Conservation (phyloP, 2,329 filamentous ascomycete species). For the Xylariaceae sp. region DNA sequence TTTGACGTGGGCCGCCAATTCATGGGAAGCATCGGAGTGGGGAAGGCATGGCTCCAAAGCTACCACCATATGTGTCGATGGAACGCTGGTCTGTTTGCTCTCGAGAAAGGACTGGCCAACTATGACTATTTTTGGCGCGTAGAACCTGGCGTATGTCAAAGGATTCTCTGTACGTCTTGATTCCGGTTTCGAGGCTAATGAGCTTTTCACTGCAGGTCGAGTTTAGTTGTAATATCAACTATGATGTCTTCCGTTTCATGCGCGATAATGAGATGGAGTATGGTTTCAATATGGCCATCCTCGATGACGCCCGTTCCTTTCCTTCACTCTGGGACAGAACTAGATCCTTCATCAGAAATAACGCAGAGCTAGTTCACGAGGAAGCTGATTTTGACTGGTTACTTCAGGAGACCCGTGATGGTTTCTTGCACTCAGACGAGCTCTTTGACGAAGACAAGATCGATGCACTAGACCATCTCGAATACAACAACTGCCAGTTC, state of each 20-base stretch:
- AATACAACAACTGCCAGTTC: slow-evolving; percentile 49
- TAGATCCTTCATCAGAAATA: slow-evolving; percentile 41
- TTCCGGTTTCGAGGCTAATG: no score
- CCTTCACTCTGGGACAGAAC: slow-evolving; percentile 44
- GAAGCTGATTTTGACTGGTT: slow-evolving; percentile 49
- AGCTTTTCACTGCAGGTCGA: slow-evolving; percentile 44
- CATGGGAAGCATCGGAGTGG: slow-evolving; percentile 60
- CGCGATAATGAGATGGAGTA: slow-evolving; percentile 78
- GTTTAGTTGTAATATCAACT: slow-evolving; percentile 62
- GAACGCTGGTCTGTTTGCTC: slow-evolving; percentile 80
- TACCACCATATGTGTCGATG: slow-evolving; percentile 78
- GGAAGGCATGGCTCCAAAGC: slow-evolving; percentile 61
- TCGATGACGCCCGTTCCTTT: slow-evolving; percentile 42
- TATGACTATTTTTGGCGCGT: slow-evolving; percentile 61
- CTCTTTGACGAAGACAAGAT: slow-evolving; percentile 3
- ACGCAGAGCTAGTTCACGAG: slow-evolving; percentile 42
- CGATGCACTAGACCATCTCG: slow-evolving; percentile 26
- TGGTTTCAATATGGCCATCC: slow-evolving; percentile 53
- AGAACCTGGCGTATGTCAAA: slow-evolving; percentile 54
- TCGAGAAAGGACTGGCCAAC: slow-evolving; percentile 63
- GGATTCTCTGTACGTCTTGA: no score
- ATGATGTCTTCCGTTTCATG: slow-evolving; percentile 86
- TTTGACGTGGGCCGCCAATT: slow-evolving; percentile 61
- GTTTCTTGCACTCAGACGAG: not conserved
- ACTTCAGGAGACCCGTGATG: slow-evolving; percentile 30